phyloP scores from a whole-genome alignment of 257 asterid species.

The Petrea volubilis region DNA sequence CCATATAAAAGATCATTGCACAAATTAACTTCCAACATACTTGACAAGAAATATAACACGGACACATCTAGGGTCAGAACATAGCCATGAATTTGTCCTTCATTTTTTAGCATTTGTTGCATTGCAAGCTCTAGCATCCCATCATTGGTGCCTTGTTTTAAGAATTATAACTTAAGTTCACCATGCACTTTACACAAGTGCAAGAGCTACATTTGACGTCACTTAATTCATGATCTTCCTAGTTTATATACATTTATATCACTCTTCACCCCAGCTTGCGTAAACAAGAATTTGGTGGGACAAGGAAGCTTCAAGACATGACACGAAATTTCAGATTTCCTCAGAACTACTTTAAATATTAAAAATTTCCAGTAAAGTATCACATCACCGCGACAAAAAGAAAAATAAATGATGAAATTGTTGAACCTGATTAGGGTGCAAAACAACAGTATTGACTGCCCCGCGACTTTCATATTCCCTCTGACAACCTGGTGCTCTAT shows the following conservation, averaged over 20 bases:
- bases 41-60: not conserved
- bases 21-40: not conserved
- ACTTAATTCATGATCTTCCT: not conserved
- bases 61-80: not conserved
- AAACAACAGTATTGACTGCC: conserved; percentile 94
- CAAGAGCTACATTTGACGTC: not conserved
- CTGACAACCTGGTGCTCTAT: conserved; percentile 98
- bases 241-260: not conserved
- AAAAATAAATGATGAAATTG: no score
- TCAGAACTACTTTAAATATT: not conserved
- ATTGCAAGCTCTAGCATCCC: not conserved
- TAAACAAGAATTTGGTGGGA: not conserved
- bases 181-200: not conserved
- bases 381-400: not conserved
- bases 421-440: conserved; percentile 96
- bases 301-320: not conserved
- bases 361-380: not conserved
- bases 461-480: conserved; percentile 99
- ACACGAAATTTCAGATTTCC: no score
- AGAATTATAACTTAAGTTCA: not conserved
- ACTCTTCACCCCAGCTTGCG: not conserved
- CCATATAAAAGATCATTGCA: not conserved
- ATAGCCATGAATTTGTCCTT: not conserved
- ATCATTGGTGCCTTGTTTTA: not conserved
- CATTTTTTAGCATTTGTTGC: not conserved